A percentile compares a stretch with the other conserved stretches of the same genome.
Evolutionary conservation across 176 grass and related monocot genomes (phyloP).

Genomic region (Musa beccarii): DNA sequence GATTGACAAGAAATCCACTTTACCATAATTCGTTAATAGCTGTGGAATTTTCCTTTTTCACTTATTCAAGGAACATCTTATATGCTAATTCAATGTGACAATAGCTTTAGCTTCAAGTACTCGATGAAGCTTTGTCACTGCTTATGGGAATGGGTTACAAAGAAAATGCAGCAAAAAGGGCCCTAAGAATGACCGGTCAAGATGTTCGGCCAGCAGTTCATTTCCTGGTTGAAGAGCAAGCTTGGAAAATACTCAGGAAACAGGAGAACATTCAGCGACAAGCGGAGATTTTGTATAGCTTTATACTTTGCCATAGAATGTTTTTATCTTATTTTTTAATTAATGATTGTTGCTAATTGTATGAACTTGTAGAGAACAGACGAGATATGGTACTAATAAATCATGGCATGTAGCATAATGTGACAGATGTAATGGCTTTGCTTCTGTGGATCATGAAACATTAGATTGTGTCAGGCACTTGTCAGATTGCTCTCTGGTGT

Average conservation of each 20-base stretch:
- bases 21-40: too few species aligned
- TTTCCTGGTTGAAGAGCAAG: slow-evolving; percentile 72
- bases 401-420: too few species aligned
- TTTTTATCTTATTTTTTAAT: background rate
- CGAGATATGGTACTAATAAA: too few species aligned
- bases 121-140: slow-evolving; percentile 83
- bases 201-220: slow-evolving; percentile 72
- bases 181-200: slow-evolving; percentile 75
- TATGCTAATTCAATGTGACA: background rate
- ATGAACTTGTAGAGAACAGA: too few species aligned
- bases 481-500: too few species aligned
- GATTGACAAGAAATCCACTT: too few species aligned
- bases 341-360: background rate
- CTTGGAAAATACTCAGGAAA: slow-evolving; percentile 43
- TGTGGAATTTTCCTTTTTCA: background rate
- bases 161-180: slow-evolving; percentile 61
- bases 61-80: background rate
- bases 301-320: slow-evolving; percentile 7
- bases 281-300: slow-evolving; percentile 60
- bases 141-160: slow-evolving; percentile 80
- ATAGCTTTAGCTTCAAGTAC: slow-evolving; percentile 75
- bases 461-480: too few species aligned
- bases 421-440: too few species aligned
- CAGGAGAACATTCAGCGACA: slow-evolving; percentile 47
- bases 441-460: too few species aligned